A percentile compares a stretch with the other conserved stretches of the same genome.
Conservation (phyloP, 1,284 basidiomycete species). For the Leccinum griseonigrum region DNA sequence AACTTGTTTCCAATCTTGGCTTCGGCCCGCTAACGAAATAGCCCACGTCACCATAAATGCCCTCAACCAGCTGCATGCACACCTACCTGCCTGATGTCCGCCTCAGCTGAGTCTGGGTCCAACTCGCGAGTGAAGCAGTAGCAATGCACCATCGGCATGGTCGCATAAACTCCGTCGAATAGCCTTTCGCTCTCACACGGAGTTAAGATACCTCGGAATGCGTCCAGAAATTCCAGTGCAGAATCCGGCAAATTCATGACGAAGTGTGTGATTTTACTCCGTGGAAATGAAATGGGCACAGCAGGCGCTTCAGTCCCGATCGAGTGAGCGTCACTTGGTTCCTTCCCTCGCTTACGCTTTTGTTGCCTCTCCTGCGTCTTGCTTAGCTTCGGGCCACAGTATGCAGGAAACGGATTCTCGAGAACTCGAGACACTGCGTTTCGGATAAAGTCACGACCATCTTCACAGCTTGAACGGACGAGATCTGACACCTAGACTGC, state of each 20-base stretch:
- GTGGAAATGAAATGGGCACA: conserved; percentile 25
- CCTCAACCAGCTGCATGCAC: neutral
- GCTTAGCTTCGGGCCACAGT: conserved; percentile 49
- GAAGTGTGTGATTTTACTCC: conserved; percentile 77
- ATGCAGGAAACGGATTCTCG: conserved; percentile 62
- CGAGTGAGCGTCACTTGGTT: conserved; percentile 11
- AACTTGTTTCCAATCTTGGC: conserved; percentile 61
- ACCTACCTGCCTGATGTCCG: conserved; percentile 79
- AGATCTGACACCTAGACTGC: conserved; percentile 59
- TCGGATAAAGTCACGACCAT: conserved; percentile 85
- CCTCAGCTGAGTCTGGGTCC: conserved; percentile 64
- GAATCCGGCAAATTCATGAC: conserved; percentile 97
- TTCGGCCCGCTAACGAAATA: conserved; percentile 64
- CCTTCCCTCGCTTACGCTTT: conserved; percentile 31
- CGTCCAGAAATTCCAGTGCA: conserved; percentile 88
- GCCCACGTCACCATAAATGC: conserved; percentile 7
- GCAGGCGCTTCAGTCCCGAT: neutral
- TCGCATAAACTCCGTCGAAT: conserved; percentile 47
- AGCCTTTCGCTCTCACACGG: conserved; percentile 35
- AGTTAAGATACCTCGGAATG: conserved; percentile 74
- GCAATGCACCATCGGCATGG: conserved; percentile 90
- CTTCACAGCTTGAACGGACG: conserved; percentile 72
- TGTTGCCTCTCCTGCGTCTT: conserved; percentile 38
- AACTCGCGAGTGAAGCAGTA: conserved; percentile 94
- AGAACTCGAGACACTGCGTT: conserved; percentile 52